A percentile compares a stretch with the other conserved stretches of the same genome.
Conservation (phyloP, 148 eudicot species). For the Arbutus unedo region DNA sequence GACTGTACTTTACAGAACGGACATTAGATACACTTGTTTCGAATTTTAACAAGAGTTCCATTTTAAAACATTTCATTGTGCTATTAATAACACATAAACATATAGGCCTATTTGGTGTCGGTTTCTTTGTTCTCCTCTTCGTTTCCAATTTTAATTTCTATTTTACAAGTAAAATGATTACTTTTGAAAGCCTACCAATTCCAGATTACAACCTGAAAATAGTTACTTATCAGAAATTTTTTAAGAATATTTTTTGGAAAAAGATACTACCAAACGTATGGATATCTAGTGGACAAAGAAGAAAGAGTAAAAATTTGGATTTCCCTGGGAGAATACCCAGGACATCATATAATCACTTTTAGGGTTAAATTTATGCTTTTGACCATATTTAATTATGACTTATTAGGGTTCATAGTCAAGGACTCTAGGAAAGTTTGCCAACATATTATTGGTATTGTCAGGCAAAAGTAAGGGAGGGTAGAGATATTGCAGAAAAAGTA, state of each 20-base stretch:
- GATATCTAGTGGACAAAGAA: not conserved
- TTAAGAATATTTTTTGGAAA: not conserved
- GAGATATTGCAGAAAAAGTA: no score
- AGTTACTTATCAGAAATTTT: not conserved
- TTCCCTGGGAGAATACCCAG: not conserved
- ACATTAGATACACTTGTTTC: not conserved
- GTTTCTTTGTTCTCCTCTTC: not conserved
- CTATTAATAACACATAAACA: not conserved
- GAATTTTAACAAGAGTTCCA: not conserved
- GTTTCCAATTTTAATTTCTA: not conserved
- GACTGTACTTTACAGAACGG: not conserved
- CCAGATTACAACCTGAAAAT: not conserved
- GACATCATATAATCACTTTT: not conserved
- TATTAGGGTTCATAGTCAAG: not conserved
- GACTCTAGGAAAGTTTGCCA: not conserved
- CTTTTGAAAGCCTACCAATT: not conserved
- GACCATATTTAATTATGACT: not conserved
- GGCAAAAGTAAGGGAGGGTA: no score
- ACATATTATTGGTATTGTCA: not conserved
- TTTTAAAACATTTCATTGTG: not conserved
- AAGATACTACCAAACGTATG: not conserved
- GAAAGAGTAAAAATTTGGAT: not conserved
- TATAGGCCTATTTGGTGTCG: not conserved
- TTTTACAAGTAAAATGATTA: not conserved
- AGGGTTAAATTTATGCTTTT: not conserved